Percentiles rank a stretch among this genome's conserved stretches.
phyloP scores from a whole-genome alignment of 345 rosid species.

The Aquilaria yunnanensis region DNA sequence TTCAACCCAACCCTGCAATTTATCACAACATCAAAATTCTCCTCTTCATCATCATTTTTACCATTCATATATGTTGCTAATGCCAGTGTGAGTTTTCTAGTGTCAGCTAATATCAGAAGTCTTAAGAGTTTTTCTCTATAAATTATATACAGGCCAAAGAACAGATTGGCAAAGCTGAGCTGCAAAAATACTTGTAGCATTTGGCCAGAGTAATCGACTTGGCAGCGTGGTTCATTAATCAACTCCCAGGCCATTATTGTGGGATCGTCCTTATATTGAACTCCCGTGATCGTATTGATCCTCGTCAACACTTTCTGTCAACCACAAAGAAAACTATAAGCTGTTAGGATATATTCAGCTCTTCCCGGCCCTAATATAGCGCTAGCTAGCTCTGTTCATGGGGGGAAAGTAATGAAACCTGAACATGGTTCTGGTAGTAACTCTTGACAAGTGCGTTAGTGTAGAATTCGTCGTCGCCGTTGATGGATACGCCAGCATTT shows the following conservation, averaged over 20 bases:
- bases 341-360: neutral
- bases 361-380: neutral
- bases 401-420: slow-evolving; percentile 9
- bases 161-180: no score
- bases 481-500: slow-evolving; percentile 21
- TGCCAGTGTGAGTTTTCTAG: no score
- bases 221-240: slow-evolving; percentile 42
- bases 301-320: slow-evolving; percentile 31
- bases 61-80: no score
- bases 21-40: no score
- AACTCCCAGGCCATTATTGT: slow-evolving; percentile 51
- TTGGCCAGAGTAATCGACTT: slow-evolving; percentile 26
- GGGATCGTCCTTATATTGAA: slow-evolving; percentile 36
- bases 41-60: no score
- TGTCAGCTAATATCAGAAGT: no score
- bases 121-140: no score
- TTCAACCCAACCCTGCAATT: slow-evolving; percentile 29
- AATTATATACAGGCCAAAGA: no score
- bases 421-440: slow-evolving; percentile 32
- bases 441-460: slow-evolving; percentile 28
- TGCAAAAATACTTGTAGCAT: slow-evolving; percentile 20
- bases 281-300: slow-evolving; percentile 24
- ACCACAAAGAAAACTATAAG: neutral
- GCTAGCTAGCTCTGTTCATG: no score
- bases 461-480: slow-evolving; percentile 36